Evolutionary conservation across 768 basidiomycete genomes (phyloP).

Genomic region (Kwoniella europaea): DNA sequence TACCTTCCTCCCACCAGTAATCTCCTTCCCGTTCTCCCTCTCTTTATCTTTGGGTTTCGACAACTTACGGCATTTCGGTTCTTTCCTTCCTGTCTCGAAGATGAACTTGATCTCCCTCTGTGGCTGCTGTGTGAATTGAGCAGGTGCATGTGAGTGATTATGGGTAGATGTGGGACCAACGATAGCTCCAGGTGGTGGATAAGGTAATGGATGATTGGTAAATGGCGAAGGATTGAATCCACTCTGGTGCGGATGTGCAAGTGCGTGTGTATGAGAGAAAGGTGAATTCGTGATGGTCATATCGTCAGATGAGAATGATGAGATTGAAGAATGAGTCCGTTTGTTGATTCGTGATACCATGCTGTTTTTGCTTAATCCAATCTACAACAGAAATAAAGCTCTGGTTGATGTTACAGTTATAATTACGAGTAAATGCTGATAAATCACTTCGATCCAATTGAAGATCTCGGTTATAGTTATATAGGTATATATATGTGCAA

Average conservation of each 20-base stretch:
- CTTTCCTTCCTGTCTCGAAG: conserved; percentile 9
- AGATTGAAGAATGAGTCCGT: background rate
- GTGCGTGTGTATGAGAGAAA: background rate
- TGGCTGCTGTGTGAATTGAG: background rate
- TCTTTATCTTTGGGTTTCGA: conserved; percentile 3
- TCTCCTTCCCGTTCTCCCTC: background rate
- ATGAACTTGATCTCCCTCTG: conserved; percentile 14
- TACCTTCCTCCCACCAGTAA: background rate
- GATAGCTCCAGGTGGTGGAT: conserved; percentile 17
- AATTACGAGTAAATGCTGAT: no score
- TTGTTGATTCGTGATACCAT: conserved; percentile 6
- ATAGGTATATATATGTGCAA: no score
- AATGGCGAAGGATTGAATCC: background rate
- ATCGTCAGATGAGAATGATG: background rate
- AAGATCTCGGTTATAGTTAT: no score
- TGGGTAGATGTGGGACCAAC: background rate
- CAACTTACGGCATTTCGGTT: background rate
- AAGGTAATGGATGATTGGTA: conserved; percentile 10
- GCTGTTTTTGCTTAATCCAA: background rate
- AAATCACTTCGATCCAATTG: no score
- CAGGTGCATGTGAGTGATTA: background rate
- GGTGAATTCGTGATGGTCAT: background rate
- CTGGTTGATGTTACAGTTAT: no score
- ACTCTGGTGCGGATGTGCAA: background rate
- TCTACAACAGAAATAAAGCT: no score